phyloP scores from a whole-genome alignment of 208 protist genomes.

The Herpetomonas samuelpessoai region DNA sequence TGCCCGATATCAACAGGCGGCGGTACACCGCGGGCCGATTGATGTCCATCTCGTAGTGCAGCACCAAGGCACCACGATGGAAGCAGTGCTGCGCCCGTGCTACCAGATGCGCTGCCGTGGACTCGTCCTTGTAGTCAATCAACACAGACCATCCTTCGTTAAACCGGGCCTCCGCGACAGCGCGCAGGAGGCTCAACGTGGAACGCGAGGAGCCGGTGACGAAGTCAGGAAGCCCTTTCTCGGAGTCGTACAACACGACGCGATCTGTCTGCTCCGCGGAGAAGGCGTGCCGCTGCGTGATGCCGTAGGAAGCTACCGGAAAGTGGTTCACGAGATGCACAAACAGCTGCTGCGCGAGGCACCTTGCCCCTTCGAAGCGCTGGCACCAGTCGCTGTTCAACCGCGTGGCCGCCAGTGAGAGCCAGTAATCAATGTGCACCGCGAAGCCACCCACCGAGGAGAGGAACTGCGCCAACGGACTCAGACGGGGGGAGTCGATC shows the following conservation, averaged over 20 bases:
- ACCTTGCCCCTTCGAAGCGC: constrained; percentile 77
- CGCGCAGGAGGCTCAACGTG: constrained; percentile 33
- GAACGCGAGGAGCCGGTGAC: constrained; percentile 11
- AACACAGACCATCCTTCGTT: constrained; percentile 86
- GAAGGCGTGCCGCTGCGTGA: constrained; percentile 23
- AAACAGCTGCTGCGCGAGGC: constrained; percentile 85
- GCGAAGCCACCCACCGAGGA: constrained; percentile 72
- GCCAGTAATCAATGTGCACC: constrained; percentile 79
- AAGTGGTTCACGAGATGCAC: constrained; percentile 82
- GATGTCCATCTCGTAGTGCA: constrained; percentile 81
- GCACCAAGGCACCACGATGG: constrained; percentile 56
- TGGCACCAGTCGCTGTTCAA: constrained; percentile 82
- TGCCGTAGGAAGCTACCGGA: constrained; percentile 45
- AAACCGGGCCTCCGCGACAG: constrained; percentile 61
- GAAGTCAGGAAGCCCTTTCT: constrained; percentile 38
- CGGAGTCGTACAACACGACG: constrained; percentile 43
- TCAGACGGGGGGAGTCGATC: constrained; percentile 58
- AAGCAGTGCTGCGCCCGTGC: constrained; percentile 64
- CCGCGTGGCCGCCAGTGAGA: constrained; percentile 49
- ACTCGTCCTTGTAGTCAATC: constrained; percentile 55
- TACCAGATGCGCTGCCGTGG: constrained; percentile 42
- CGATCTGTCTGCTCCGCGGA: constrained; percentile 17
- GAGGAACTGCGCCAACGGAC: constrained; percentile 69
- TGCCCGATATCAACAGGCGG: constrained; percentile 61
- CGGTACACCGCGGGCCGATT: constrained; percentile 65